These are phyloP conservation scores for Geranomyces variabilis DNA, from an alignment of 192 early-diverging fungal species.

Conservation along the genomic window DNA sequence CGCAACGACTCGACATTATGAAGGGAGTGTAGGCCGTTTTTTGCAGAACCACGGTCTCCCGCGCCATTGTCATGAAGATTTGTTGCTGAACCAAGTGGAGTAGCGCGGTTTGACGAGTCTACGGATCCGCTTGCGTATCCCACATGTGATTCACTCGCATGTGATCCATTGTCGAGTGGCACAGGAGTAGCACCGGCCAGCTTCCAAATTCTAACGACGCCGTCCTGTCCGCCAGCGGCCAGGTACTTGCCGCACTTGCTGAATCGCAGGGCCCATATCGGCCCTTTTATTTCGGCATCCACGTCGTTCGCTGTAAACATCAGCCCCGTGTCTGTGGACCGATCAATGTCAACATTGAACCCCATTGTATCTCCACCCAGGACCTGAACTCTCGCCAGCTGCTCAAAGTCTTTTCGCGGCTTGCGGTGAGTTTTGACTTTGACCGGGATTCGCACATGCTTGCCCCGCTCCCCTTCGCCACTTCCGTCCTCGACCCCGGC, in stretches of 20 bases:
- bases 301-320: slow-evolving; percentile 33
- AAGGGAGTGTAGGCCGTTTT: background rate
- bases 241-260: slow-evolving; percentile 78
- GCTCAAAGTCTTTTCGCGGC: slow-evolving; percentile 32
- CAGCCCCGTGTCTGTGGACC: background rate
- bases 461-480: background rate
- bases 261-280: slow-evolving; percentile 79
- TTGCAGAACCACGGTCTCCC: background rate
- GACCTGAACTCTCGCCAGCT: slow-evolving; percentile 35
- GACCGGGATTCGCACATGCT: slow-evolving; percentile 12
- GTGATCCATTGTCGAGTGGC: background rate
- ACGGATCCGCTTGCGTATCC: background rate
- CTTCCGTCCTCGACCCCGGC: background rate
- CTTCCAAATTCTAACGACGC: slow-evolving; percentile 69
- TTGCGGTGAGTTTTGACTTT: slow-evolving; percentile 43
- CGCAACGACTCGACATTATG: background rate
- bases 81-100: background rate
- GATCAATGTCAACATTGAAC: background rate
- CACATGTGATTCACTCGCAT: background rate
- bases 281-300: slow-evolving; percentile 40
- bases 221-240: slow-evolving; percentile 80
- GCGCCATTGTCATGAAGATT: background rate
- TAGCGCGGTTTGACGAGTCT: background rate
- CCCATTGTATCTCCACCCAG: slow-evolving; percentile 25
- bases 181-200: slow-evolving; percentile 1